Base-by-base conservation (phyloP, 371 early-diverging fungal genomes). In the Mucor irregularis region DNA sequence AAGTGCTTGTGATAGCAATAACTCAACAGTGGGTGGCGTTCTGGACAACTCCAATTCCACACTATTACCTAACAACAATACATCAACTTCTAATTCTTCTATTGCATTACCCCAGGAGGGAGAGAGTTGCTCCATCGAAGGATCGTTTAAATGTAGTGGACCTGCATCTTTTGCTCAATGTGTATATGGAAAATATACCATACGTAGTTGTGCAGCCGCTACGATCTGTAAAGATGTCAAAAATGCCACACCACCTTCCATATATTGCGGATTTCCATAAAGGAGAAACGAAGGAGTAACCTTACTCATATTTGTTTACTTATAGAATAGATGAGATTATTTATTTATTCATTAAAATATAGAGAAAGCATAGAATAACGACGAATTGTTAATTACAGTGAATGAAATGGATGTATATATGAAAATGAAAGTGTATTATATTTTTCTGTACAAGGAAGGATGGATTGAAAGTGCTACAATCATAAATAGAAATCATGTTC, bases 241-340 rank as follows among this genome's bases (percentile, higher is more conserved):
- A 10, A 48, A 49, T 14, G 28, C 37, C 13, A 48, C 25, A 22
- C 47, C 55, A 29, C 34, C 48, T 42, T 42, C 50, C 16, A 43
- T 68, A 24, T 68, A 49, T 33, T 58, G 63, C 31, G 54, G 55
- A 51, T 46, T 54, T 42, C 38, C 64, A 24, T 51, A 52, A 49
- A 49, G 6, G 38, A 19, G 28, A 33, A 44, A 49, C 30, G 29
- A 46, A 46, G 8, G 21, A 34, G 45, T 37, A 38, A n/a, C 22
- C n/a, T 4, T 35, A 51, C 4, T 9, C 5, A 5, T 45, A 11
- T 50, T 30, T 29, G 11, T 16, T 35, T 39, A 14, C 34, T 28
- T 22, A 25, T 31, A 33, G 11, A 25, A 28, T 37, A 7, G 26
- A 17, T 25, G 35, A 35, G 54, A 16, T 17, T 25, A 11, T 11